phyloP scores from a whole-genome alignment of 2,329 filamentous ascomycete species.

The Cladophialophora psammophila region DNA sequence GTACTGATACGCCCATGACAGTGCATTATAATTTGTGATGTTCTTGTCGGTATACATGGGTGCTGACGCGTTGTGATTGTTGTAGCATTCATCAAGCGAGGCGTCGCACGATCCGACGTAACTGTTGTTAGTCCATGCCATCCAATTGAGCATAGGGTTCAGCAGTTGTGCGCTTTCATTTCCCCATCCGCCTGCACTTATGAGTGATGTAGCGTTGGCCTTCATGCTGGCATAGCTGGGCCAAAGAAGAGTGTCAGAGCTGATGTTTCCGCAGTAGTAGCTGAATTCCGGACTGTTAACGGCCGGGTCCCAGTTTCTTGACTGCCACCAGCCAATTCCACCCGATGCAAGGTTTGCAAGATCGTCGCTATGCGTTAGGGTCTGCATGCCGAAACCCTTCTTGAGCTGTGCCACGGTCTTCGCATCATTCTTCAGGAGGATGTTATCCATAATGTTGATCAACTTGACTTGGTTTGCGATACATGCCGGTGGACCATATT shows the following conservation, averaged over 20 bases:
- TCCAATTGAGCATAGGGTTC: conserved; percentile 64
- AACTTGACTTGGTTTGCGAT: conserved; percentile 69
- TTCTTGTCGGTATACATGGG: conserved; percentile 56
- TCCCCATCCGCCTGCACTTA: conserved; percentile 58
- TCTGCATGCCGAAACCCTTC: conserved; percentile 52
- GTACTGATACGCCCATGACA: conserved; percentile 65
- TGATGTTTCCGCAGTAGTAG: conserved; percentile 65
- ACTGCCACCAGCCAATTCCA: conserved; percentile 62
- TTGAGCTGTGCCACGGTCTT: conserved; percentile 59
- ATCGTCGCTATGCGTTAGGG: conserved; percentile 57
- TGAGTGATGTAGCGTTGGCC: conserved; percentile 53
- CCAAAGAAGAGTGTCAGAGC: conserved; percentile 54
- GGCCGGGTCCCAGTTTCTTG: conserved; percentile 66
- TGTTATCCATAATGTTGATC: conserved; percentile 65
- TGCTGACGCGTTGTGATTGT: conserved; percentile 54
- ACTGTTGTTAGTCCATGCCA: conserved; percentile 61
- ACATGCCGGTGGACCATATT: conserved; percentile 67
- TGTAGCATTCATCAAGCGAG: conserved; percentile 62
- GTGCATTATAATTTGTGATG: conserved; percentile 52
- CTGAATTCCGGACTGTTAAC: conserved; percentile 59
- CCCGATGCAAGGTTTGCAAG: conserved; percentile 58
- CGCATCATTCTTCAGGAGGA: conserved; percentile 60
- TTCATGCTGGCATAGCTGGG: conserved; percentile 48
- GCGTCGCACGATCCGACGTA: conserved; percentile 49
- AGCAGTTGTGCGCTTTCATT: conserved; percentile 52